These are phyloP conservation scores for Gilbertella persicaria DNA, from an alignment of 371 early-diverging fungal genomes.

Conservation along the genomic window DNA sequence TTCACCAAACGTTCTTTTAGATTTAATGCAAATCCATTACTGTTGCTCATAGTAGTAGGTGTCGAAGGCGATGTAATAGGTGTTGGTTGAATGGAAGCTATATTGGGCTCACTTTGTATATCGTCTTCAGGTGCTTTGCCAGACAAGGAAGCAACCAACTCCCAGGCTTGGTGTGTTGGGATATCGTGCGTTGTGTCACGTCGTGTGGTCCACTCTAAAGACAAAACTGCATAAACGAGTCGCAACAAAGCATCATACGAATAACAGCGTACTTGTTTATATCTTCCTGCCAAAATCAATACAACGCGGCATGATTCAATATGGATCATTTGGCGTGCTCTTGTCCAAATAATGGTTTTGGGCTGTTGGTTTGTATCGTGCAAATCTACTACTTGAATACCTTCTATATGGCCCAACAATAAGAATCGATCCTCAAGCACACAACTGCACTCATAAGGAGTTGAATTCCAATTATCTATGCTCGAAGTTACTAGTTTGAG, in stretches of 20 bases:
- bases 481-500: constrained; percentile 27
- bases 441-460: constrained; percentile 41
- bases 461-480: constrained; percentile 15
- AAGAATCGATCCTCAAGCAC: constrained; percentile 41
- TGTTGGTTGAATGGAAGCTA: no score
- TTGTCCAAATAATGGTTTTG: constrained; percentile 33
- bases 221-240: constrained; percentile 30
- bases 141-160: constrained; percentile 18
- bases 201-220: constrained; percentile 30
- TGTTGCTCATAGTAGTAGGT: not conserved
- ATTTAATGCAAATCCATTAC: not conserved
- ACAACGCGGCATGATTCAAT: constrained; percentile 35
- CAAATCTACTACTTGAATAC: constrained; percentile 33
- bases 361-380: constrained; percentile 8
- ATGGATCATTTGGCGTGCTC: constrained; percentile 32
- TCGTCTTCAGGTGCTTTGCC: constrained; percentile 14
- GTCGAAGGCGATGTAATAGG: not conserved
- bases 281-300: constrained; percentile 36
- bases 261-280: constrained; percentile 47
- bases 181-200: constrained; percentile 19
- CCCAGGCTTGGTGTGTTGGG: constrained; percentile 24
- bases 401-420: constrained; percentile 32
- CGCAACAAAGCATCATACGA: constrained; percentile 36
- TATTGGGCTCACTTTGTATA: not conserved
- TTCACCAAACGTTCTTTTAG: constrained; percentile 19